phyloP scores from a whole-genome alignment of 2,329 filamentous ascomycete species.

The Emmonsiellopsis sp. region DNA sequence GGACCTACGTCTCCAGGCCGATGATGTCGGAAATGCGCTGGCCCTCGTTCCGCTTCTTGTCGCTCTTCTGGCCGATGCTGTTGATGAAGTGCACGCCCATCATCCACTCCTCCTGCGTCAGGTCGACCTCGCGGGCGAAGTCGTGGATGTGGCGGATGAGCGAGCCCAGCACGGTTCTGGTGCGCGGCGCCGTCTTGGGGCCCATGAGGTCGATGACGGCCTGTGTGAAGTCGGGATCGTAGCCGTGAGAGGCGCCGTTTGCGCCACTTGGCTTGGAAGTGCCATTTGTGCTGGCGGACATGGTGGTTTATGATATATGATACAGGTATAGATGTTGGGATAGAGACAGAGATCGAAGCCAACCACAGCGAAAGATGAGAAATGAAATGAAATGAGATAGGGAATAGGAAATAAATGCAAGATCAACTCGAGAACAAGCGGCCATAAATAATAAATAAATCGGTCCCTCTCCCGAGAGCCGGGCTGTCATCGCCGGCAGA shows the following conservation, averaged over 20 bases:
- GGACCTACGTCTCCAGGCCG: conserved; percentile 56
- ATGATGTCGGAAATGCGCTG: conserved; percentile 65
- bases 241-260: background rate
- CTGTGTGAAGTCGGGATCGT: conserved; percentile 62
- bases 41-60: conserved; percentile 62
- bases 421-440: no score
- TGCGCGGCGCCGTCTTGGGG: conserved; percentile 56
- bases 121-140: conserved; percentile 67
- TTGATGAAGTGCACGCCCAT: conserved; percentile 67
- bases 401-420: no score
- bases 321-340: background rate
- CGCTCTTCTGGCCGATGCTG: conserved; percentile 60
- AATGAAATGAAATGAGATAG: no score
- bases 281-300: background rate
- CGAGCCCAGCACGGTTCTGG: conserved; percentile 53
- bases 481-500: no score
- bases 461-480: no score
- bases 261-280: background rate
- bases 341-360: no score
- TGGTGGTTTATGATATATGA: background rate
- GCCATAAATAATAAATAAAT: no score
- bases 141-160: conserved; percentile 68
- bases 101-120: conserved; percentile 70
- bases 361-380: no score
- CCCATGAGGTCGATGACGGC: conserved; percentile 66